Evolutionary conservation across 768 basidiomycete genomes (phyloP).

Genomic region (Phanerochaete sordida): DNA sequence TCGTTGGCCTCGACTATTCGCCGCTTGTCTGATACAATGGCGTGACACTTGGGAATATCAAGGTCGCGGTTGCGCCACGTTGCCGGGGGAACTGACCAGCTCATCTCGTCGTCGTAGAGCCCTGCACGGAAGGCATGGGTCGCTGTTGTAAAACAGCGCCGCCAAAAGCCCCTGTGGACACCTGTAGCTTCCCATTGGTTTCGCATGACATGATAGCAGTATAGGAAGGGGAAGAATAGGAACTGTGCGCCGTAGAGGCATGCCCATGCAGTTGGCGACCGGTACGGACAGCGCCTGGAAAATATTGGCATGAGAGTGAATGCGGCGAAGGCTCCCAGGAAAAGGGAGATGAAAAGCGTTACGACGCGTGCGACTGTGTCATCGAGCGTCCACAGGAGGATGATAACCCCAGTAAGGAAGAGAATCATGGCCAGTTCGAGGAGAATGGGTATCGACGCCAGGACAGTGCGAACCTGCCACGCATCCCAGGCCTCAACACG

Average conservation of each 20-base stretch:
- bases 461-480: neutral
- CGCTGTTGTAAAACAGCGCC: no score
- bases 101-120: no score
- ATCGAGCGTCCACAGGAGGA: conserved; percentile 2
- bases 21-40: no score
- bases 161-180: no score
- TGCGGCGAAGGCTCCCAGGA: neutral
- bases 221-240: neutral
- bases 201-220: neutral
- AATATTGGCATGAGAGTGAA: conserved; percentile 4
- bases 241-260: neutral
- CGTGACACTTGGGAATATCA: neutral
- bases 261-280: conserved; percentile 2
- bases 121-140: no score
- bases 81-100: neutral
- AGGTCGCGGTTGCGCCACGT: neutral
- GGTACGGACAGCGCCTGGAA: conserved; percentile 7
- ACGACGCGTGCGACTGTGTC: neutral
- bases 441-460: neutral
- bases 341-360: neutral
- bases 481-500: conserved; percentile 2
- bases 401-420: neutral
- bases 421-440: conserved; percentile 1
- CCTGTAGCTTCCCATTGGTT: no score
- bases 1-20: no score